Conservation (phyloP, 1,284 basidiomycete species). For the Tausonia pullulans region DNA sequence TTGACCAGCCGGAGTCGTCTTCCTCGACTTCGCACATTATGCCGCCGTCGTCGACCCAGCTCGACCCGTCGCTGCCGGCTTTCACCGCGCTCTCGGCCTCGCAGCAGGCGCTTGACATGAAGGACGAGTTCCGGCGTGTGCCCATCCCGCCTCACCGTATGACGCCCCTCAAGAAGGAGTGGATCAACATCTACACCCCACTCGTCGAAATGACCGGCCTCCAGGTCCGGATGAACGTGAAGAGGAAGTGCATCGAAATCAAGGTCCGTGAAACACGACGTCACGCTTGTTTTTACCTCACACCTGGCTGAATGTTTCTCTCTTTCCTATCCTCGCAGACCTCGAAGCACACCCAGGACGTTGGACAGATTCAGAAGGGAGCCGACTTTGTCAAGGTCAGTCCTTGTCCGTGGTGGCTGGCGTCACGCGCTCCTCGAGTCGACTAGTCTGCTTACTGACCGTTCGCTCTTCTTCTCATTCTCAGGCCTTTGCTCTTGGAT, state of each 20-base stretch:
- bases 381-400: constrained; percentile 78
- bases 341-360: constrained; percentile 84
- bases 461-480: no score
- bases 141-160: constrained; percentile 92
- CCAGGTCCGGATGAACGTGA: constrained; percentile 94
- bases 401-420: no score
- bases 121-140: constrained; percentile 70
- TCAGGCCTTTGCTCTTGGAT: constrained; percentile 75
- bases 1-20: not conserved
- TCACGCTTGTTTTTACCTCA: not conserved
- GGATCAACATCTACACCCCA: constrained; percentile 93
- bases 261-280: constrained; percentile 48
- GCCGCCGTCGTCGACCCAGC: not conserved
- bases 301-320: not conserved
- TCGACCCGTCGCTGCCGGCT: constrained; percentile 35
- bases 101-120: constrained; percentile 46
- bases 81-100: constrained; percentile 54
- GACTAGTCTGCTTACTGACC: no score
- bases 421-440: no score
- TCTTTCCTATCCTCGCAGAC: constrained; percentile 45
- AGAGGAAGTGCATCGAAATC: constrained; percentile 77
- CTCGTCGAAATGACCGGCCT: constrained; percentile 87
- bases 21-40: not conserved
- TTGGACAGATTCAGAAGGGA: constrained; percentile 89
- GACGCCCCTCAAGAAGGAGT: constrained; percentile 94